Base-by-base conservation (phyloP, 1,284 basidiomycete genomes). In the Hymenochaete sp. region DNA sequence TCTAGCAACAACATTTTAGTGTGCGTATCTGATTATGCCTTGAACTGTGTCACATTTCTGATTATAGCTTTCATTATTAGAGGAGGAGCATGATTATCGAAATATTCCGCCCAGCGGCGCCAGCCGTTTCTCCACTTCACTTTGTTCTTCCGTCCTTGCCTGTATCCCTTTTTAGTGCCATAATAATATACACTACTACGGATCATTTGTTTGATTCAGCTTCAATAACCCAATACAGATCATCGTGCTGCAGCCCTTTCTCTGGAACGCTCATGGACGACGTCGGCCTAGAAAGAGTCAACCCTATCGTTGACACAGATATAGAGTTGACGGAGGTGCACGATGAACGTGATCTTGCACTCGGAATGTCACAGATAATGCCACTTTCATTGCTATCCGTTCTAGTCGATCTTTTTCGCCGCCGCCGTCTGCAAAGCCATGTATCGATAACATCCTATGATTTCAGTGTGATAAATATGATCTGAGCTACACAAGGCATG, bases 1-100 rank as follows among this genome's bases (percentile, higher is more conserved):
- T 24, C 11, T 57, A 92, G 89, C 73, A 93, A 93, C 69, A 93
- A 93, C 64, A 93, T 93, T 55, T 77, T 93, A 55, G 90, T 93
- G 90, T 93, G 75, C 59, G 90, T 85, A 40, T 35, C 5, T n/a
- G 37, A 7, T 45, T 31, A 27, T 25, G 45, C 9, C 29, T 32
- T 9, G 9, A 10, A 4, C 2, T 19, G 14, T 26, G 24, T 21
- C 14, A 32, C 25, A 19, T 19, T 33, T 28, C 21, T 44, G 22
- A 44, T 43, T 31, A 4, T 31, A 18, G 6, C 2, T 24, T 21
- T 40, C 11, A 22, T 22, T 26, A 38, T n/a, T 27, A 50, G 43
- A 26, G 48, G 48, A 46, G 48, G 48, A 5, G 48, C 44, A 42
- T 45, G 48, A 50, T 24, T 11, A n/a, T 5, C 32, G 14, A 35